Evolutionary conservation across 805 yeast genomes (phyloP).

Genomic region (Starmerella stigmatis): DNA sequence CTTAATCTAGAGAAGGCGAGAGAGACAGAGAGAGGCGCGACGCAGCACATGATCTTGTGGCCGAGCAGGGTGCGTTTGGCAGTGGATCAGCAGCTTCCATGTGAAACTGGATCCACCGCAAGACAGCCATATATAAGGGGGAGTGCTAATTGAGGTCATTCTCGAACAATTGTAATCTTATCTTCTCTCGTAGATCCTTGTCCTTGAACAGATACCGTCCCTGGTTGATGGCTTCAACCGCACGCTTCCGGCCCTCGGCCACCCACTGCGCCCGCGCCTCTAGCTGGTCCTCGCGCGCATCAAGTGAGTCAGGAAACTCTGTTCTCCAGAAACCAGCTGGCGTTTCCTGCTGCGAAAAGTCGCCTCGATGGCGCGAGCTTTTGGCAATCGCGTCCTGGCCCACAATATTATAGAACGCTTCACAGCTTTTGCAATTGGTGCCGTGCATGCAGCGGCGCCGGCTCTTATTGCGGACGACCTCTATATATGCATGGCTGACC

Average conservation of each 20-base stretch:
- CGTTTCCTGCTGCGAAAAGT: conserved; percentile 12
- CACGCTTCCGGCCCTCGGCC: conserved; percentile 11
- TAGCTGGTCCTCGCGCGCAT: background rate
- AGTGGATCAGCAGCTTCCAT: too few species aligned
- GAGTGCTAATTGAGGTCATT: background rate
- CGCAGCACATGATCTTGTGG: too few species aligned
- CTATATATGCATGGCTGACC: background rate
- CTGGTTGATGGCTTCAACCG: conserved; percentile 10
- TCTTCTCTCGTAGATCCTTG: background rate
- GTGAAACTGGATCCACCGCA: too few species aligned
- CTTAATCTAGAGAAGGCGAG: too few species aligned
- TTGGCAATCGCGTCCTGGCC: background rate
- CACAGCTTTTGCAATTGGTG: conserved; percentile 7
- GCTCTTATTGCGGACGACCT: background rate
- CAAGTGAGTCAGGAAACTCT: conserved; percentile 16
- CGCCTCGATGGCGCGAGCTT: conserved; percentile 5
- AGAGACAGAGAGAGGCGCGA: too few species aligned
- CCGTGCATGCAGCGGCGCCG: conserved; percentile 12
- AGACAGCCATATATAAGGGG: too few species aligned
- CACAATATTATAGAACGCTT: background rate
- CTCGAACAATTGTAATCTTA: background rate
- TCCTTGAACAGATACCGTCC: conserved; percentile 15
- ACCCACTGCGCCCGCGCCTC: background rate
- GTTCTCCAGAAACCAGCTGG: conserved; percentile 20
- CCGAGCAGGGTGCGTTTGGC: too few species aligned